These are phyloP conservation scores for Boletus rex-veris DNA, from an alignment of 768 basidiomycete species.

Conservation along the genomic window DNA sequence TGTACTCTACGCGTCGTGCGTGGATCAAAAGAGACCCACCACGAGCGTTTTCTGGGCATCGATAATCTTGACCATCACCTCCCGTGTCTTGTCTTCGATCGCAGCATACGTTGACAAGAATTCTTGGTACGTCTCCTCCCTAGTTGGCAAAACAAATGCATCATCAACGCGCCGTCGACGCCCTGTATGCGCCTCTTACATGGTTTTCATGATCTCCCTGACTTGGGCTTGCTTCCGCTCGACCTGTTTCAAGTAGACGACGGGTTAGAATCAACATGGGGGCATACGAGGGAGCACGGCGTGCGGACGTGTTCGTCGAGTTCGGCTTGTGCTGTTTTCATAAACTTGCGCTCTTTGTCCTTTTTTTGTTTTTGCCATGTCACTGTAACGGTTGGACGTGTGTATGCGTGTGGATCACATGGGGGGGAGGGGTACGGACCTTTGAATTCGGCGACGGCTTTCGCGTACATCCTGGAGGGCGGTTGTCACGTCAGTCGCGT, in stretches of 20 bases:
- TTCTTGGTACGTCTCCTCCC: conserved; percentile 25
- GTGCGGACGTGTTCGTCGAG: conserved; percentile 25
- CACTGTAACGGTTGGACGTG: conserved; percentile 11
- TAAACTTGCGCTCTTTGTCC: conserved; percentile 23
- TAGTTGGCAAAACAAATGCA: background rate
- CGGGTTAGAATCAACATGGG: too few species aligned
- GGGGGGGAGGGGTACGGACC: conserved; percentile 10
- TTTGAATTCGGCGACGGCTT: conserved; percentile 31
- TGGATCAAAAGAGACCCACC: conserved; percentile 12
- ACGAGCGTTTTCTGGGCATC: conserved; percentile 25
- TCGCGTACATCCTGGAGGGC: conserved; percentile 24
- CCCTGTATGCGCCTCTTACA: conserved; percentile 20
- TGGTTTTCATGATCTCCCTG: conserved; percentile 17
- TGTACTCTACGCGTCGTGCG: background rate
- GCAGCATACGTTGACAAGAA: conserved; percentile 23
- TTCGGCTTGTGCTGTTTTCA: conserved; percentile 22
- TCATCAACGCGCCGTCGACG: too few species aligned
- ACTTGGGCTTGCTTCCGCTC: conserved; percentile 18
- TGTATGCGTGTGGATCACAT: background rate
- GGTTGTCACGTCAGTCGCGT: background rate
- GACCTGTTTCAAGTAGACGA: conserved; percentile 12
- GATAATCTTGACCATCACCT: conserved; percentile 23
- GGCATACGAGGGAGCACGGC: background rate
- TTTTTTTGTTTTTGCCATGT: conserved; percentile 33
- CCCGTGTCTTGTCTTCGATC: conserved; percentile 28